Conservation (phyloP, 2,329 filamentous ascomycete species). For the Pseudogymnoascus sp. region DNA sequence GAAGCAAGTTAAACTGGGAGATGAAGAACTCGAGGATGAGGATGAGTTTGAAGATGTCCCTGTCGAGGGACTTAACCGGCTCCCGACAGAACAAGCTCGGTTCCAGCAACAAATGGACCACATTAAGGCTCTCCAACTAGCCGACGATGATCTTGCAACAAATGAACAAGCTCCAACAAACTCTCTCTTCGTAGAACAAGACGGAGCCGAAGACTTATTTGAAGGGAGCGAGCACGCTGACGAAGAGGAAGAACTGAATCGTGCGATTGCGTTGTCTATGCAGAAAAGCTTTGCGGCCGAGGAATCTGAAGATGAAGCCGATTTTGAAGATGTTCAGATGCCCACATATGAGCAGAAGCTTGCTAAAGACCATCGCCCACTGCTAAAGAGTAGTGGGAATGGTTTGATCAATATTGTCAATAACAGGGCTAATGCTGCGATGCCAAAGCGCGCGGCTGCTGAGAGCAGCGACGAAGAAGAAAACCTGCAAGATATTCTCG, state of each 20-base stretch:
- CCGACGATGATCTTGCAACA: conserved; percentile 8
- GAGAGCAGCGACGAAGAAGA: conserved; percentile 66
- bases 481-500: conserved; percentile 70
- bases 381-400: conserved; percentile 44
- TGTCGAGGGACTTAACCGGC: conserved; percentile 29
- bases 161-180: conserved; percentile 15
- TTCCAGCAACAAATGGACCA: not conserved
- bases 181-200: conserved; percentile 25
- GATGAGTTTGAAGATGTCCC: conserved; percentile 41
- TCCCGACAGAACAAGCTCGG: conserved; percentile 22
- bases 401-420: conserved; percentile 71
- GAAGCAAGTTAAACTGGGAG: conserved; percentile 47
- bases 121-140: not conserved
- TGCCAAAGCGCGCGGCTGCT: conserved; percentile 38
- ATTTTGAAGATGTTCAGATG: conserved; percentile 45
- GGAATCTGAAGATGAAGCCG: conserved; percentile 30
- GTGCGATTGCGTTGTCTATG: conserved; percentile 80
- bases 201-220: conserved; percentile 13
- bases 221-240: conserved; percentile 47
- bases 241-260: conserved; percentile 69
- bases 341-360: conserved; percentile 53
- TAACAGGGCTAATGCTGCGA: conserved; percentile 58
- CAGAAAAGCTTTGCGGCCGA: conserved; percentile 49
- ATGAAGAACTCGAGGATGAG: conserved; percentile 57
- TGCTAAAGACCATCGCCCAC: conserved; percentile 44